Evolutionary conservation across 73 alveolate genomes (phyloP), one percentile per base, ranked within the genome.

Genomic region (Paramecium tetraurelia): DNA sequence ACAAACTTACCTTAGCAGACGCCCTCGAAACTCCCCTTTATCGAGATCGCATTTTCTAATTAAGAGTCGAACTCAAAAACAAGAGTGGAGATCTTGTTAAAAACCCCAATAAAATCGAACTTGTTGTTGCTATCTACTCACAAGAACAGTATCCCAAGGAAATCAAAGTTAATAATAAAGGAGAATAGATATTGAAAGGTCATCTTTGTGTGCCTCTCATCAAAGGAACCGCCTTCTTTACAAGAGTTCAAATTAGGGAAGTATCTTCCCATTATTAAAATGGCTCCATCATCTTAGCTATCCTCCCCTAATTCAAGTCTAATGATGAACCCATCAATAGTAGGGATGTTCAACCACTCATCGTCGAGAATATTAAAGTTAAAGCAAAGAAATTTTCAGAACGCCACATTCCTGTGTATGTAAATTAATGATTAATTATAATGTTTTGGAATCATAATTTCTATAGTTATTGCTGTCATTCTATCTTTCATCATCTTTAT

Each of bases 361-460:
- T 80, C 0, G 57, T 80, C 12, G 90, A 80, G 33, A 80, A 80
- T 80, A 80, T 80, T 46, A 80, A 80, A 46, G 90, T 80, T 20
- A 80, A 80, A 63, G 90, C 90, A 12, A 80, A 80, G 21, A 80
- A 80, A 18, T 80, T 80, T 48, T 80, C 90, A 21, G 90, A 80
- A 46, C 14, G 90, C 2, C 90, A 80, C 16, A 80, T 80, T 44
- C 90, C 90, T 21, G 90, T 80, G 4, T 80, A 24, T 48, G 90
- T 80, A 20, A 72, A 72, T 36, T 38, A 72, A 72, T 63, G 84
- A 63, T 27, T 63, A 63, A 11, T 63, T 22, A 63, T 53, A 18
- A 63, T 63, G 84, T 63, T 63, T 63, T 50, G 84, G 24, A 63
- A 5, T 63, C 18, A 33, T 63, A 27, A 27, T 63, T 63, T 63